Evolutionary conservation across 352 stramenopile species (phyloP).

Genomic region (Phytophthora hybrid): DNA sequence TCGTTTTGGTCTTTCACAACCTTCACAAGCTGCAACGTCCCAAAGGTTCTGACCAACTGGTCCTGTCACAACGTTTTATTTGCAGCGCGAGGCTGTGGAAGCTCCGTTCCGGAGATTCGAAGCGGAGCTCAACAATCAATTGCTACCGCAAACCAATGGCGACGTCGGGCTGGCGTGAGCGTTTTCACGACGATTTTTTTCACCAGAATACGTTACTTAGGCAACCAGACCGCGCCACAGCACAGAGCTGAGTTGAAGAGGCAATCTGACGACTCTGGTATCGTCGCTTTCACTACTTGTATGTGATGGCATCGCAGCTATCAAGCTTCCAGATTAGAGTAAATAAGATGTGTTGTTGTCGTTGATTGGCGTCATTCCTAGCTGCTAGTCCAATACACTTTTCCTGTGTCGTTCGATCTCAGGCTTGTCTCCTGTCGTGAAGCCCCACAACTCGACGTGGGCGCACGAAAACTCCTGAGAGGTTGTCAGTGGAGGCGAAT

Average conservation of each 20-base stretch:
- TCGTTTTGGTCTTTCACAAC: not conserved
- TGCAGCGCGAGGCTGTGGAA: conserved; percentile 46
- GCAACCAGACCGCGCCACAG: conserved; percentile 1
- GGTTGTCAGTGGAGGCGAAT: conserved; percentile 77
- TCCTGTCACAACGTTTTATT: conserved; percentile 1
- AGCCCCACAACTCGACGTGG: conserved; percentile 89
- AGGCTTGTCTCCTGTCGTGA: conserved; percentile 71
- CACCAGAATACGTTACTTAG: conserved; percentile 23
- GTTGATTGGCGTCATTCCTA: conserved; percentile 22
- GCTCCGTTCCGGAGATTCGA: conserved; percentile 45
- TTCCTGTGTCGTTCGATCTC: conserved; percentile 55
- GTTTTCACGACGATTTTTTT: conserved; percentile 11
- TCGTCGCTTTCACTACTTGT: conserved; percentile 11
- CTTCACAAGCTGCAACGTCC: not conserved
- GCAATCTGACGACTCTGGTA: not conserved
- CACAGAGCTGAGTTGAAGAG: not conserved
- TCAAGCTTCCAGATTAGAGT: conserved; percentile 35
- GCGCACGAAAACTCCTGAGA: conserved; percentile 84
- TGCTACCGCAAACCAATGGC: conserved; percentile 31
- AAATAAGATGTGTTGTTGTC: conserved; percentile 42
- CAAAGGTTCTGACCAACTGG: conserved; percentile 8
- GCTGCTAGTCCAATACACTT: conserved; percentile 72
- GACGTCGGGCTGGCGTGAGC: not conserved
- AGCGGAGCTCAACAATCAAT: conserved; percentile 40
- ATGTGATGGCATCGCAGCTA: conserved; percentile 20